Conservation (phyloP, 2,329 filamentous ascomycete genomes). For the Rhexocercosporidium sp. region DNA sequence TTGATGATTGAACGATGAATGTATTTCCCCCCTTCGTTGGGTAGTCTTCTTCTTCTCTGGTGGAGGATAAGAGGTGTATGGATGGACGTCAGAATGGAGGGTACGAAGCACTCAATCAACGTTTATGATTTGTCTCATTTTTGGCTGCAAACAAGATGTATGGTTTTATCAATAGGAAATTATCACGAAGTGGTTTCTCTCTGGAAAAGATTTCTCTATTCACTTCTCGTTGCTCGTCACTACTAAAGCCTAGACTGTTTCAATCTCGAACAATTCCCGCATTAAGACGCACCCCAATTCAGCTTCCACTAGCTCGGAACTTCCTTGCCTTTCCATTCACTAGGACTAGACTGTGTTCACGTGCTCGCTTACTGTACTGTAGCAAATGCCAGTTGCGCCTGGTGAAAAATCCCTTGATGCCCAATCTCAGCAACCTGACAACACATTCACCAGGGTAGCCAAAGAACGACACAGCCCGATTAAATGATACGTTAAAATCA, state of each 20-base stretch:
- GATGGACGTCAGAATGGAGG: too few species aligned
- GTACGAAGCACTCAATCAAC: not conserved
- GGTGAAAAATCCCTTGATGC: slow-evolving; percentile 7
- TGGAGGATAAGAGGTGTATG: not conserved
- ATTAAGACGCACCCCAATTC: too few species aligned
- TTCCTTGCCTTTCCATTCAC: too few species aligned
- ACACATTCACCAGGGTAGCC: slow-evolving; percentile 12
- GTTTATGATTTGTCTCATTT: not conserved
- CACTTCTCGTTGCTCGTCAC: too few species aligned
- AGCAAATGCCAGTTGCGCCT: too few species aligned
- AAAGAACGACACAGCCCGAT: not conserved
- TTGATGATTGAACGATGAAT: not conserved
- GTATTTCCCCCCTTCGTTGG: not conserved
- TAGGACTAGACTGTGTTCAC: not conserved
- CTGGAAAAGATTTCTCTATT: too few species aligned
- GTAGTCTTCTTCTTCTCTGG: not conserved
- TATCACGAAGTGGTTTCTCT: not conserved
- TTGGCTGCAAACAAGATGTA: not conserved
- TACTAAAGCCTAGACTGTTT: too few species aligned
- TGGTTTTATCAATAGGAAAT: not conserved
- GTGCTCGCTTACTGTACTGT: not conserved
- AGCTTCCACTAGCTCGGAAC: too few species aligned
- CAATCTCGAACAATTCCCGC: too few species aligned
- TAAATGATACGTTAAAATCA: slow-evolving; percentile 13
- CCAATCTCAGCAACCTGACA: slow-evolving; percentile 13